Evolutionary conservation across 108 stramenopile genomes (phyloP).

Genomic region (Craspedostauros australis): DNA sequence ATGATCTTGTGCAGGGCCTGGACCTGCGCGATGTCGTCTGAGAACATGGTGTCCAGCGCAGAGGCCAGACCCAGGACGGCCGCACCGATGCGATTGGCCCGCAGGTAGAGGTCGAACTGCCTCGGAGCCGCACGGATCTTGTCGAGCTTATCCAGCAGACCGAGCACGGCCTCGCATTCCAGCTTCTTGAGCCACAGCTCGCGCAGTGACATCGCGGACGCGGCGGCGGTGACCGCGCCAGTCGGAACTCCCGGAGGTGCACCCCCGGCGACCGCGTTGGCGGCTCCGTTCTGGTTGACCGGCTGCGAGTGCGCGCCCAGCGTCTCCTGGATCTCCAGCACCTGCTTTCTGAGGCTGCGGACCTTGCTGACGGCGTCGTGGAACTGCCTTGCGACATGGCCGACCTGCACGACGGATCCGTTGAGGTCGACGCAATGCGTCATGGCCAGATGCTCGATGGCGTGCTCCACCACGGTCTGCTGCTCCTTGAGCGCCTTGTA

Average conservation of each 20-base stretch:
- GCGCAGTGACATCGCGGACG: conserved; percentile 63
- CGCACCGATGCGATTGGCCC: conserved; percentile 60
- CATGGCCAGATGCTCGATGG: conserved; percentile 80
- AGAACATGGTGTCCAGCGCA: conserved; percentile 72
- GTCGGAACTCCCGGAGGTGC: background rate
- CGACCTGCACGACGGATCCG: conserved; percentile 72
- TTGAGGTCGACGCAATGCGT: conserved; percentile 79
- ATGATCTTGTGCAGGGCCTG: conserved; percentile 71
- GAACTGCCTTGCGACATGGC: conserved; percentile 73
- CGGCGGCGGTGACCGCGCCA: conserved; percentile 4
- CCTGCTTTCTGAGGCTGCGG: conserved; percentile 62
- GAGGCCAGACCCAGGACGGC: conserved; percentile 55
- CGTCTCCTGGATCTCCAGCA: conserved; percentile 70
- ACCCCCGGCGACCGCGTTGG: background rate
- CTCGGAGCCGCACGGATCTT: conserved; percentile 75
- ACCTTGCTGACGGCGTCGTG: conserved; percentile 65
- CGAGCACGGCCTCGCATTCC: conserved; percentile 74
- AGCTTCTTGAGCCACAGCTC: conserved; percentile 87
- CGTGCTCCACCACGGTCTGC: conserved; percentile 62
- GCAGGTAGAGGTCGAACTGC: conserved; percentile 51
- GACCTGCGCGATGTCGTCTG: conserved; percentile 59
- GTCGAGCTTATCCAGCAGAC: conserved; percentile 68
- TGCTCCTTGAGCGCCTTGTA: conserved; percentile 50
- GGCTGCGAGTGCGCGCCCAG: conserved; percentile 25
- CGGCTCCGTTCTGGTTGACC: background rate